Percentiles rank a stretch among this genome's conserved stretches.
Evolutionary conservation across 306 rosid species (phyloP).

Genomic region (Prunus campanulata): DNA sequence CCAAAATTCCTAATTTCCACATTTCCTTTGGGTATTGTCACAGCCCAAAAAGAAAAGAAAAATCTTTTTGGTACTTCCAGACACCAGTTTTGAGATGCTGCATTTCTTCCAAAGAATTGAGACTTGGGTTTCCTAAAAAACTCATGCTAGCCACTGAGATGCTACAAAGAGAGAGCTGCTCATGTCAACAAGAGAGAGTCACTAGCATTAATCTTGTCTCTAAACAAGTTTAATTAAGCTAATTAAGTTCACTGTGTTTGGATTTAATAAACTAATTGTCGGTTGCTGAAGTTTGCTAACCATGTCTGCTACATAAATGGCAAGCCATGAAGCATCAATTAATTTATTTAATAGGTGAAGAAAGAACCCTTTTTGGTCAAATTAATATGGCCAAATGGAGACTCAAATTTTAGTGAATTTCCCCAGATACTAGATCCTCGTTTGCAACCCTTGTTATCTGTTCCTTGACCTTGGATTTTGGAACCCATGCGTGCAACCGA

Average conservation of each 20-base stretch:
- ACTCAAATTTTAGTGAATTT: constrained; percentile 21
- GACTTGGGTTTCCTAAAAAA: neutral
- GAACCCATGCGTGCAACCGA: constrained; percentile 32
- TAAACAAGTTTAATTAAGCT: neutral
- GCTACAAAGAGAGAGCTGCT: neutral
- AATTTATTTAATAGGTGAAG: constrained; percentile 11
- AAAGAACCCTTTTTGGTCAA: constrained; percentile 9
- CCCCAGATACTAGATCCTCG: constrained; percentile 24
- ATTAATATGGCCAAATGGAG: constrained; percentile 8
- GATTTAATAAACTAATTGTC: neutral
- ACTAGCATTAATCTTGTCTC: neutral
- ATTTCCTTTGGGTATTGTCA: neutral
- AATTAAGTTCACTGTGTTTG: neutral
- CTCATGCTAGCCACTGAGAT: neutral
- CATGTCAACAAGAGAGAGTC: neutral
- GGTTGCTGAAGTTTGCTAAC: constrained; percentile 20
- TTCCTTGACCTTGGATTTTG: constrained; percentile 21
- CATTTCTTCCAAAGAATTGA: constrained; percentile 7
- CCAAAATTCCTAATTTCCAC: constrained; percentile 13
- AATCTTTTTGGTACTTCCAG: constrained; percentile 9
- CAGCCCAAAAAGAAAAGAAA: neutral
- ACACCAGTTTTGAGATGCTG: constrained; percentile 18
- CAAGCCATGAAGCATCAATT: constrained; percentile 13
- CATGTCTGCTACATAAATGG: constrained; percentile 11
- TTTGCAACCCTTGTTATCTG: constrained; percentile 38